Evolutionary conservation across 176 grass and related monocot species (phyloP), one percentile per base, ranked within the genome.

Genomic region (Olyra latifolia): DNA sequence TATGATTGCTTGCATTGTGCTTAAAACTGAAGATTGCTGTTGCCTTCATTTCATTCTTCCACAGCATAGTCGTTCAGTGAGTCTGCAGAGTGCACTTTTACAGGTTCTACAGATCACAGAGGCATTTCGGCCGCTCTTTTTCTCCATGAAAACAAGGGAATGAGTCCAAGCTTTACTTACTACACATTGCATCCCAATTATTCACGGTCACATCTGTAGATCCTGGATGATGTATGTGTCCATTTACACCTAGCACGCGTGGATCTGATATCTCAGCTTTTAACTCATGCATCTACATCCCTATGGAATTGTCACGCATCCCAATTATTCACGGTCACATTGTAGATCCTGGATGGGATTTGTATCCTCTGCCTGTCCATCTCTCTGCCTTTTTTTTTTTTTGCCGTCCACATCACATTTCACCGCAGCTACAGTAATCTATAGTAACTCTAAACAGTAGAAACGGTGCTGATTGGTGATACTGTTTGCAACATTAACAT

Each of bases 191-290:
- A 71, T 41, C 60, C 71, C 82, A 85, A 71, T 82, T 82, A 89
- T 89, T 81, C 66, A 60, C n/a, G 58, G 83, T 86, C 78, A 82
- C 73, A 78, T 86, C 78, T 82, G 66, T 65, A 66, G 47, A 67
- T 84, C 27, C 41, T 83, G 67, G 68, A 72, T 78, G 79, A 57
- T 87, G 64, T 45, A 46, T 16, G 39, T 44, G 23, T 35, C 32
- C 32, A 2, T 35, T 35, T 35, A 35, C 32, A 3, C 32, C 32
- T 35, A 61, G n/a, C 47, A 57, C 59, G 42, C 66, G 22, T 73
- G 65, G 49, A 78, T 61, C 14, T 86, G 72, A 50, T 53, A 45
- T 67, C 49, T 61, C 57, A 68, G 6, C 60, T 52, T 81, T 85
- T 47, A 54, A 22, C 53, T 52, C 59, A 45, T 9, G 39, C 74